Percentiles rank a stretch among this genome's conserved stretches.
Conservation (phyloP, 495 filamentous ascomycete genomes). For the Xylaria cubensis region DNA sequence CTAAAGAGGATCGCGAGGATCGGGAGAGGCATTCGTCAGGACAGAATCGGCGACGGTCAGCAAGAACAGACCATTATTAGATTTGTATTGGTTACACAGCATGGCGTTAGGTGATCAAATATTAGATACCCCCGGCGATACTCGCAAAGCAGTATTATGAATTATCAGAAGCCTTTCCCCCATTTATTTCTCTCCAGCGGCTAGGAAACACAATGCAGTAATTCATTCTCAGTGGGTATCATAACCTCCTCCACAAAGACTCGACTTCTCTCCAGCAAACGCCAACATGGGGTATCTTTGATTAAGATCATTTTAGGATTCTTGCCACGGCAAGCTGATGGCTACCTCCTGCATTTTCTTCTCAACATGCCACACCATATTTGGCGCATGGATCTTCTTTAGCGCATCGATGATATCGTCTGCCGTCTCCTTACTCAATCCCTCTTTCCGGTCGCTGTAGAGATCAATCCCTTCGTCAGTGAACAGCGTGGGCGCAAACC, state of each 20-base stretch:
- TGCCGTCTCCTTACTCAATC: slow-evolving; percentile 55
- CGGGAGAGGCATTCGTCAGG: slow-evolving; percentile 21
- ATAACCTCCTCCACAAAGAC: not conserved
- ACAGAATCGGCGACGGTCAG: slow-evolving; percentile 19
- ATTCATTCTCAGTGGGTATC: slow-evolving; percentile 21
- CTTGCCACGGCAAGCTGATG: slow-evolving; percentile 54
- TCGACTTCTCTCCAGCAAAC: not conserved
- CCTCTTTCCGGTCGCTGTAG: slow-evolving; percentile 64
- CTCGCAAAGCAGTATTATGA: not conserved
- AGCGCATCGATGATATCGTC: slow-evolving; percentile 53
- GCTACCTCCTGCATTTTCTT: slow-evolving; percentile 53
- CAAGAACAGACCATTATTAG: slow-evolving; percentile 27
- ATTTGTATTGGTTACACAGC: slow-evolving; percentile 16
- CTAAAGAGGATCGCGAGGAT: not conserved
- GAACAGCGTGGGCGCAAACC: slow-evolving; percentile 76
- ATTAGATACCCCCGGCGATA: slow-evolving; percentile 27
- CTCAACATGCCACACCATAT: slow-evolving; percentile 48
- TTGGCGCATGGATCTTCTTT: slow-evolving; percentile 45
- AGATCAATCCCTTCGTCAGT: slow-evolving; percentile 78
- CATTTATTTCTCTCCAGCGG: not conserved
- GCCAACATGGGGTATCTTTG: slow-evolving; percentile 5
- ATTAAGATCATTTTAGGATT: slow-evolving; percentile 27
- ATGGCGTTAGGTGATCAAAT: slow-evolving; percentile 26
- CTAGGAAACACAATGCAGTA: not conserved
- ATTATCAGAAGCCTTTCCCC: not conserved